Evolutionary conservation across 208 protist species (phyloP).

Genomic region (Zelonia costaricensis): DNA sequence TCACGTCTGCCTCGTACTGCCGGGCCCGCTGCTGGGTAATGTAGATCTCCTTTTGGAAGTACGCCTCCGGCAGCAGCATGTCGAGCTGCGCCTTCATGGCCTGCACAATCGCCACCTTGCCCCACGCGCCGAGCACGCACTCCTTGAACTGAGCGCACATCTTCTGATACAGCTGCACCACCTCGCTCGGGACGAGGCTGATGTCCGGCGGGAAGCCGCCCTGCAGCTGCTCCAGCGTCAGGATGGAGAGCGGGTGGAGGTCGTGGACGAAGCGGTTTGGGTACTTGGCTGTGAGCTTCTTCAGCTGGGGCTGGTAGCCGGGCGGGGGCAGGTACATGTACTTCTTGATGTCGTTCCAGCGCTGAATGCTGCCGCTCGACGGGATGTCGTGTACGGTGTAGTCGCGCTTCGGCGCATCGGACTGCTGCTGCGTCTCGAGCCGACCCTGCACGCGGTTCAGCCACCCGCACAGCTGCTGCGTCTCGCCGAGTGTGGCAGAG

Average conservation of each 20-base stretch:
- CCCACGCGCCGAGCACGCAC: constrained; percentile 44
- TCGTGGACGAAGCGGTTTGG: constrained; percentile 67
- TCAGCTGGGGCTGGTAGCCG: constrained; percentile 44
- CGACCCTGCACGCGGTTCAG: constrained; percentile 83
- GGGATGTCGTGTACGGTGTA: constrained; percentile 84
- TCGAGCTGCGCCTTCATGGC: constrained; percentile 41
- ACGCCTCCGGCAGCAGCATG: constrained; percentile 67
- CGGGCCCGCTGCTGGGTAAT: constrained; percentile 85
- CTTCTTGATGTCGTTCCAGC: constrained; percentile 93
- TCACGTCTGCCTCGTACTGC: constrained; percentile 85
- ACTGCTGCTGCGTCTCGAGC: constrained; percentile 37
- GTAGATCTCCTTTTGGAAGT: constrained; percentile 81
- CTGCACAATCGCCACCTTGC: constrained; percentile 44
- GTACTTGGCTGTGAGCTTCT: constrained; percentile 74
- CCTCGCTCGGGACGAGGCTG: constrained; percentile 84
- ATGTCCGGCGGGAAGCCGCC: constrained; percentile 88
- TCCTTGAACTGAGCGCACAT: constrained; percentile 64
- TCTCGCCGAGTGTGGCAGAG: constrained; percentile 95
- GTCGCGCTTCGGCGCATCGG: constrained; percentile 36
- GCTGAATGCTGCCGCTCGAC: constrained; percentile 70
- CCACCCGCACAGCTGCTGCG: constrained; percentile 90
- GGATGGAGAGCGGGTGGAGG: constrained; percentile 87
- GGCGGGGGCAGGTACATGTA: constrained; percentile 85
- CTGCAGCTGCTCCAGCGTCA: constrained; percentile 81
- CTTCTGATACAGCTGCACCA: constrained; percentile 78